Conservation (phyloP, 306 rosid species). For the Alnus rubra region DNA sequence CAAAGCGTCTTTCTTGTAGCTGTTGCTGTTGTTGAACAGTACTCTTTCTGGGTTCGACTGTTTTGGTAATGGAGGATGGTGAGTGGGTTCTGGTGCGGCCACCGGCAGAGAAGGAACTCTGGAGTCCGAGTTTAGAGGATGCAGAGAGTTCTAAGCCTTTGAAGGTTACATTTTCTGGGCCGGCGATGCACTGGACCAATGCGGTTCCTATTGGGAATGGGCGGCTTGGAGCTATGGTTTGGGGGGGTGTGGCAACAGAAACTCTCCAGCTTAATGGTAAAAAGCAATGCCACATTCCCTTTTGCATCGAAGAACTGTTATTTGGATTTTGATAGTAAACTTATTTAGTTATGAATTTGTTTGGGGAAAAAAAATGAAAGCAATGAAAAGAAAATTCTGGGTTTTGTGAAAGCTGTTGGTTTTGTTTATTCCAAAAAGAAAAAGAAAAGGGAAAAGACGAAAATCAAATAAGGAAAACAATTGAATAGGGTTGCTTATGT, state of each 20-base stretch:
- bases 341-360: background rate
- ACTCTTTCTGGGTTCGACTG: background rate
- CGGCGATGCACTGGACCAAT: conserved; percentile 81
- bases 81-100: conserved; percentile 50
- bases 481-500: background rate
- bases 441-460: background rate
- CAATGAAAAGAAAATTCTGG: background rate
- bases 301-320: background rate
- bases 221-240: conserved; percentile 89
- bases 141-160: conserved; percentile 47
- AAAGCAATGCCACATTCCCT: background rate
- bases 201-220: conserved; percentile 95
- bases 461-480: background rate
- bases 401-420: background rate
- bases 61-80: conserved; percentile 41
- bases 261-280: conserved; percentile 87
- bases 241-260: conserved; percentile 80
- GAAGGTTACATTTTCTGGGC: conserved; percentile 61
- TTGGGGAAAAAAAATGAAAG: background rate
- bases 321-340: background rate
- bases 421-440: too few relatives aligned
- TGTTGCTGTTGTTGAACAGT: background rate
- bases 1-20: background rate
- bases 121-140: conserved; percentile 47
- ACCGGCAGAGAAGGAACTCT: conserved; percentile 50